Base-by-base conservation (phyloP, 2,329 filamentous ascomycete species). In the Onygenales sp. region DNA sequence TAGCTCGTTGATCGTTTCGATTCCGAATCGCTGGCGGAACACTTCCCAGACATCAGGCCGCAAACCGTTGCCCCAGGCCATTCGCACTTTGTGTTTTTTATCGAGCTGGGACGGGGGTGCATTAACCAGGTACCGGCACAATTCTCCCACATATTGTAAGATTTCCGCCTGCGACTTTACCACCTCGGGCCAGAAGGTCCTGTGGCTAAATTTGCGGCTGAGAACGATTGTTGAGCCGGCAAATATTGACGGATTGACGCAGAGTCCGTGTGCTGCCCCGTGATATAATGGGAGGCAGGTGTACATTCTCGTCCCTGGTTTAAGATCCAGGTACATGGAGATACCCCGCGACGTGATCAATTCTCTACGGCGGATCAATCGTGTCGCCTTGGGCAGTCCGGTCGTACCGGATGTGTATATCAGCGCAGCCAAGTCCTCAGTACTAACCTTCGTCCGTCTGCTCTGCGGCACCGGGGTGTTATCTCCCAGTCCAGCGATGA, bases 211-310 rank as follows among this genome's bases (percentile, higher is more conserved):
- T 52, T 74, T 76, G 9, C 73, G 68, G 31, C 69, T 63, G 2
- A 76, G 60, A 51, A 72, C 75, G 33, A 77, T 60, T 0, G 73
- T 74, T 6, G 67, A 67, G 5, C 63, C 62, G 8, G 73, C 72
- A 3, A 74, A 57, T 1, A 65, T 64, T 52, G 72, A 71, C 39
- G 67, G 70, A 6, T 76, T 14, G 1, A 72, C 73, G 0, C 68
- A 71, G 52, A 76, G 75, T 52, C 74, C 69, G 40, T 51, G 49
- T 4, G 70, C 74, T 0, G 75, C 77, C 45, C 72, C 75, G 59
- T 77, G 75, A 61, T 77, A 77, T 11, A 77, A 65, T 0, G 75
- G 74, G 7, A 77, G 65, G 9, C 72, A 66, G 2, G 71, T 76
- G 56, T 77, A 77, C 13, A 67, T 74, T 6, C 74, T 71, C 17